Percentiles rank a stretch among this genome's conserved stretches.
Conservation (phyloP, 805 yeast genomes). For the Henningerozyma blattae region DNA sequence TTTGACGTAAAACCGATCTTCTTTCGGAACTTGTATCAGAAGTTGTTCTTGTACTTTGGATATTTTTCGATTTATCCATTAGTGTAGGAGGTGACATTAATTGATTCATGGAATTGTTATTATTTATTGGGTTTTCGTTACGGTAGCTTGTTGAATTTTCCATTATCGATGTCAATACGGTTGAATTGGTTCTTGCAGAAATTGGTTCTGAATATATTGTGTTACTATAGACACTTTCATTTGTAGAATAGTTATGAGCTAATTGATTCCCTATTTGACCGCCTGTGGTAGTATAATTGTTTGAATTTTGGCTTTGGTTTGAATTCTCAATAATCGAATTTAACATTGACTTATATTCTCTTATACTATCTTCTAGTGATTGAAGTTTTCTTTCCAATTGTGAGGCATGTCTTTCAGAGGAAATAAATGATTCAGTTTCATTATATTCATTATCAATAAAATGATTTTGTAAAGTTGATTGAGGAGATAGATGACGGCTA, state of each 20-base stretch:
- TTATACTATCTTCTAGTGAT: neutral
- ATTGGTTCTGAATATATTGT: neutral
- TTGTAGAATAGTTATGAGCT: no score
- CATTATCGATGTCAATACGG: constrained; percentile 1
- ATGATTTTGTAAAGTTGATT: no score
- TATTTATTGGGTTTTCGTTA: constrained; percentile 1
- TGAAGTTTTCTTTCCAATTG: neutral
- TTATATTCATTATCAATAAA: neutral
- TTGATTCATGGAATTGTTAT: no score
- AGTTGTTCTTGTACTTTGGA: neutral
- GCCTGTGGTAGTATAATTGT: no score
- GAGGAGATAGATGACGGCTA: no score
- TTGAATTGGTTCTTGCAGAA: neutral
- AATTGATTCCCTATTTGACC: no score
- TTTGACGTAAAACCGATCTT: constrained; percentile 1
- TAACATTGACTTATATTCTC: neutral
- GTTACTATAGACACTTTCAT: no score
- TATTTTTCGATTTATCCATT: no score
- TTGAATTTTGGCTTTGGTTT: no score
- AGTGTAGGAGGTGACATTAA: no score
- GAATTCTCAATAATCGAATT: no score
- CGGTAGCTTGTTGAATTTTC: no score
- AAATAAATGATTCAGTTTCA: neutral
- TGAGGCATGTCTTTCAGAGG: neutral
- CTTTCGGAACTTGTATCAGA: neutral